Evolutionary conservation across 352 stramenopile species (phyloP).

Genomic region (Phytophthora hibernalis): DNA sequence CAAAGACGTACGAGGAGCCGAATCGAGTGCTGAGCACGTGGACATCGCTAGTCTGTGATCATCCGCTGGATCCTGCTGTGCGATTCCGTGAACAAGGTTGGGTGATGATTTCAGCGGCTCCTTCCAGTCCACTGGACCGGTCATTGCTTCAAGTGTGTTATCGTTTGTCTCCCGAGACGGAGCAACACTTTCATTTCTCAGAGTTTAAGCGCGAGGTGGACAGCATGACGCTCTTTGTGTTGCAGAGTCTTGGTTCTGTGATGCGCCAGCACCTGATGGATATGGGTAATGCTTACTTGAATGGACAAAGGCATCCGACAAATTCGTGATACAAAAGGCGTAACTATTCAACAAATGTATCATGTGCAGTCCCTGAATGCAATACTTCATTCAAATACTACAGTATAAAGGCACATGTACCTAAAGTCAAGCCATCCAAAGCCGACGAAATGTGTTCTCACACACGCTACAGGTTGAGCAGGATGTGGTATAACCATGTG

Average conservation of each 20-base stretch:
- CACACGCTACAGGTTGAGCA: no score
- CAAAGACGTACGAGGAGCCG: conserved; percentile 16
- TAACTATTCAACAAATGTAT: no score
- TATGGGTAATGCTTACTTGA: neutral
- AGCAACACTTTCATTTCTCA: neutral
- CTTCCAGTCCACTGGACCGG: neutral
- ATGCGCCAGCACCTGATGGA: conserved; percentile 2
- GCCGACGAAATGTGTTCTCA: no score
- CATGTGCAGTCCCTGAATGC: no score
- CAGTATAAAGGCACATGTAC: no score
- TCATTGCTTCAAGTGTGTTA: conserved; percentile 15
- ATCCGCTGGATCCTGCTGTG: conserved; percentile 1
- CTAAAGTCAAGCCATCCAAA: no score
- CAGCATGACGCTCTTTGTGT: conserved; percentile 9
- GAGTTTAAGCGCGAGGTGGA: neutral
- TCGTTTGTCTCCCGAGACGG: conserved; percentile 12
- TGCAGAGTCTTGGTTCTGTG: conserved; percentile 12
- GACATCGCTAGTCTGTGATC: conserved; percentile 18
- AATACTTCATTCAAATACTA: no score
- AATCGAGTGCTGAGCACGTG: conserved; percentile 6
- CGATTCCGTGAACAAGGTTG: conserved; percentile 19
- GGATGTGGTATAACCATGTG: no score
- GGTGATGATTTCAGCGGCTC: conserved; percentile 13
- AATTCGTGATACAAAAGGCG: no score
- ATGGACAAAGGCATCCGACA: no score